Evolutionary conservation across 495 filamentous ascomycete genomes (phyloP).

Genomic region (Penicillium antarcticum): DNA sequence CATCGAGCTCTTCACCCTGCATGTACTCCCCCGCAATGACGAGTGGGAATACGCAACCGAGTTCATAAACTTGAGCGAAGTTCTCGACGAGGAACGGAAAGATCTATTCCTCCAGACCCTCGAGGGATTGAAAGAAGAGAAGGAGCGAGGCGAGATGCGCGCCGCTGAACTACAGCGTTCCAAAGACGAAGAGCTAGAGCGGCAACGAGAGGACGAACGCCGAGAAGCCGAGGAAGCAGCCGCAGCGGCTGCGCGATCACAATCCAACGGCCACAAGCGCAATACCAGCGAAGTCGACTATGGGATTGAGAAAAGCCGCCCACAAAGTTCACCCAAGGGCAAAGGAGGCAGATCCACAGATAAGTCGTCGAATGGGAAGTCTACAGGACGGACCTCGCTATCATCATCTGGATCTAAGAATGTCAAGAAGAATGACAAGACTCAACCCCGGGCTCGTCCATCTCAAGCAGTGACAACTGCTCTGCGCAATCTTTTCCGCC

Average conservation of each 20-base stretch:
- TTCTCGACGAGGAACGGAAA: slow-evolving; percentile 87
- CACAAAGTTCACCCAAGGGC: slow-evolving; percentile 34
- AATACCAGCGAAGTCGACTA: slow-evolving; percentile 53
- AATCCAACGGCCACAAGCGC: slow-evolving; percentile 50
- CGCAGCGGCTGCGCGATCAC: slow-evolving; percentile 27
- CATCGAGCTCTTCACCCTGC: slow-evolving; percentile 88
- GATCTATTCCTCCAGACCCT: slow-evolving; percentile 77
- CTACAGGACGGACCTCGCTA: slow-evolving; percentile 28
- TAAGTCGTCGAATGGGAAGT: slow-evolving; percentile 27
- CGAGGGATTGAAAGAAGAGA: slow-evolving; percentile 59
- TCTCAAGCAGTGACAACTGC: slow-evolving; percentile 38
- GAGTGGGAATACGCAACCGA: slow-evolving; percentile 94
- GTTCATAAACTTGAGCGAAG: slow-evolving; percentile 78
- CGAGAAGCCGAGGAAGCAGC: slow-evolving; percentile 59
- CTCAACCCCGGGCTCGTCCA: slow-evolving; percentile 28
- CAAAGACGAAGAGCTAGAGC: slow-evolving; percentile 60
- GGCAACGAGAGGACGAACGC: slow-evolving; percentile 53
- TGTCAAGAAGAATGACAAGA: slow-evolving; percentile 39
- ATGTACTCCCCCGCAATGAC: slow-evolving; percentile 83
- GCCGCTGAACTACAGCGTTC: slow-evolving; percentile 58
- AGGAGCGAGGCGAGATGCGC: slow-evolving; percentile 66
- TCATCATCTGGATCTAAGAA: slow-evolving; percentile 36
- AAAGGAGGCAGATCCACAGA: slow-evolving; percentile 27
- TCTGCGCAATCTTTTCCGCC: slow-evolving; percentile 58
- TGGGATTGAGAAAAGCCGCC: slow-evolving; percentile 46